Evolutionary conservation across 129 eudicot species (phyloP), one percentile per base, ranked within the genome.

Genomic region (Mikania micrantha): DNA sequence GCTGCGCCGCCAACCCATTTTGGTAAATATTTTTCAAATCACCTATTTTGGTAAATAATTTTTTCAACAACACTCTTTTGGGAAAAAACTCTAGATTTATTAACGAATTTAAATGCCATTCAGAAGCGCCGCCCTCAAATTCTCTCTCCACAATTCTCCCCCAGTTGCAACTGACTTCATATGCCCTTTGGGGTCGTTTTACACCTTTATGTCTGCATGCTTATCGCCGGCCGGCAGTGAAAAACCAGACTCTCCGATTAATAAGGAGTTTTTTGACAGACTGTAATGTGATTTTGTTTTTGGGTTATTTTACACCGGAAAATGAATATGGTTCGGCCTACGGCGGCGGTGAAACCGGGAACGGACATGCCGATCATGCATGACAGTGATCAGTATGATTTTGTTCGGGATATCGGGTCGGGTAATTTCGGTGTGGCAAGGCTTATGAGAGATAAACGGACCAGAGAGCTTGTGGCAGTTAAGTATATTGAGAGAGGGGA

Each of bases 401-500:
- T 87, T 28, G 85, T 90, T 32, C 70, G 75, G 34, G 90, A 90
- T 77, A 90, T 90, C 79, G 97, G 95, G 70, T 76, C 91, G 71
- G 95, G 97, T 71, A 90, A 90, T 75, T 90, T 90, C 25, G 97
- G 95, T 8, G 83, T 90, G 13, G 95, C 97, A 0, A 84, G 97
- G 81, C 79, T 90, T 38, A 90, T 90, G 97, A 85, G 84, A 58
- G 95, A 90, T 66, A 87, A 85, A 79, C 89, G 79, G 44, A 84
- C 87, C 17, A 87, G 49, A 52, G 95, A 87, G 75, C 84, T 84
- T 28, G 89, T 90, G 73, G 97, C 97, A 5, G 95, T 90, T 27
- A 90, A 90, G 87, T 90, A 87, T 77, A 90, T 90, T 64, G 89
- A 90, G 72, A 79, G 97, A 38, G 97, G 97, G 11, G 97, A 90